A percentile compares a stretch with the other conserved stretches of the same genome.
These are phyloP conservation scores for Nakazawaea ambrosiae DNA, from an alignment of 805 yeast species.

Conservation along the genomic window DNA sequence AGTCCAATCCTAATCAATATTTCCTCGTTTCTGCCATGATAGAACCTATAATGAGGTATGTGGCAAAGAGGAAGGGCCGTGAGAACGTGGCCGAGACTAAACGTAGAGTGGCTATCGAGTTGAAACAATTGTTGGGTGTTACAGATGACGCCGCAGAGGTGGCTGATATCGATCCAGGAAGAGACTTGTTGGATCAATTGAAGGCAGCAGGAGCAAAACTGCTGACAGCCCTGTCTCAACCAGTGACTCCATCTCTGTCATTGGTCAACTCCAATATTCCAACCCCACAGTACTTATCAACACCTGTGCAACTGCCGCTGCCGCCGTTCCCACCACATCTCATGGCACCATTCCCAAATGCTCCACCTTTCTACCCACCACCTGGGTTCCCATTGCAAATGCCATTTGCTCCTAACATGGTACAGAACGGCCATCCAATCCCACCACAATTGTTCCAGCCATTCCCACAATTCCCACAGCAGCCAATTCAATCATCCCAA, in stretches of 20 bases:
- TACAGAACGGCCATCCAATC: conserved; percentile 11
- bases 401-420: conserved; percentile 12
- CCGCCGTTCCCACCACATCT: conserved; percentile 9
- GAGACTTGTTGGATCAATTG: conserved; percentile 63
- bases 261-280: conserved; percentile 1
- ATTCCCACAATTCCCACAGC: conserved; percentile 9
- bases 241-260: too few species aligned
- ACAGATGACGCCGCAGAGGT: conserved; percentile 16
- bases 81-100: conserved; percentile 53
- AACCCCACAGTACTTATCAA: neutral
- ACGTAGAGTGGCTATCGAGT: conserved; percentile 54
- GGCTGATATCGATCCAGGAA: conserved; percentile 54
- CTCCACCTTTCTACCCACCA: conserved; percentile 8
- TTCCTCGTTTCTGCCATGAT: conserved; percentile 42
- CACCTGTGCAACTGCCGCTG: neutral
- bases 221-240: conserved; percentile 11
- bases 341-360: conserved; percentile 12
- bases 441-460: conserved; percentile 6
- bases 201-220: conserved; percentile 41
- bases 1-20: conserved; percentile 25
- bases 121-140: conserved; percentile 60
- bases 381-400: conserved; percentile 13
- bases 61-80: conserved; percentile 41
- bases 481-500: conserved; percentile 11
- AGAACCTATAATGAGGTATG: conserved; percentile 48